Evolutionary conservation across 768 basidiomycete genomes (phyloP).

Genomic region (Termitomyces sp.): DNA sequence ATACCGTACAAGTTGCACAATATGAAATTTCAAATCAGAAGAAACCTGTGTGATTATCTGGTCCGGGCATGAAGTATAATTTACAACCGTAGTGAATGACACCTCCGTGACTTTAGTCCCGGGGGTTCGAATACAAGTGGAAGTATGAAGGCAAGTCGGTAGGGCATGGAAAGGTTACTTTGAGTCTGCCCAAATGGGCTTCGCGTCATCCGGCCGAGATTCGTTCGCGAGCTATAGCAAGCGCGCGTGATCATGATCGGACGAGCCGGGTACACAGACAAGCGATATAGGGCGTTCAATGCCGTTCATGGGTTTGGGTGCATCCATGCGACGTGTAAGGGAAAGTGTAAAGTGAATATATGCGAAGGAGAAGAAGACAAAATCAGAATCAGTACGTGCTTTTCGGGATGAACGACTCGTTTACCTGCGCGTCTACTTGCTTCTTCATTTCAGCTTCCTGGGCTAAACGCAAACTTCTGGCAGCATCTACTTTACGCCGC

Average conservation of each 20-base stretch:
- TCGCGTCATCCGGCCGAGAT: slow-evolving; percentile 33
- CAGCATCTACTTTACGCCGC: slow-evolving; percentile 59
- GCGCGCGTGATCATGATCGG: neutral
- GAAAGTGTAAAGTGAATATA: neutral
- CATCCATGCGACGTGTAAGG: slow-evolving; percentile 3
- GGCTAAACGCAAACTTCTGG: slow-evolving; percentile 47
- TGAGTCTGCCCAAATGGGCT: slow-evolving; percentile 43
- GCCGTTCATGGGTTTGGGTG: slow-evolving; percentile 1
- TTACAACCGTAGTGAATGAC: neutral
- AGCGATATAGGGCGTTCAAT: neutral
- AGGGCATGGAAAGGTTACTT: slow-evolving; percentile 14
- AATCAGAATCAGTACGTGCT: slow-evolving; percentile 4
- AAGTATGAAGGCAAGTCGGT: slow-evolving; percentile 12
- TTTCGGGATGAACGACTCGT: slow-evolving; percentile 14
- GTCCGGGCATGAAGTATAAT: neutral
- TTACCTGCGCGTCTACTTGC: slow-evolving; percentile 51
- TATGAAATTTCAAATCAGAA: neutral
- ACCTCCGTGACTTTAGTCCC: neutral
- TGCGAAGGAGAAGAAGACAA: neutral
- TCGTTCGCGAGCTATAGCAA: slow-evolving; percentile 23
- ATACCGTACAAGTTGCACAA: neutral
- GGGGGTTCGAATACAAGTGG: neutral
- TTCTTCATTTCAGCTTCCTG: slow-evolving; percentile 53
- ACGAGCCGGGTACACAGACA: slow-evolving; percentile 1
- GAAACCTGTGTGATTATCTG: neutral